Evolutionary conservation across 2,329 filamentous ascomycete species (phyloP).

Genomic region (Neurospora crassa): DNA sequence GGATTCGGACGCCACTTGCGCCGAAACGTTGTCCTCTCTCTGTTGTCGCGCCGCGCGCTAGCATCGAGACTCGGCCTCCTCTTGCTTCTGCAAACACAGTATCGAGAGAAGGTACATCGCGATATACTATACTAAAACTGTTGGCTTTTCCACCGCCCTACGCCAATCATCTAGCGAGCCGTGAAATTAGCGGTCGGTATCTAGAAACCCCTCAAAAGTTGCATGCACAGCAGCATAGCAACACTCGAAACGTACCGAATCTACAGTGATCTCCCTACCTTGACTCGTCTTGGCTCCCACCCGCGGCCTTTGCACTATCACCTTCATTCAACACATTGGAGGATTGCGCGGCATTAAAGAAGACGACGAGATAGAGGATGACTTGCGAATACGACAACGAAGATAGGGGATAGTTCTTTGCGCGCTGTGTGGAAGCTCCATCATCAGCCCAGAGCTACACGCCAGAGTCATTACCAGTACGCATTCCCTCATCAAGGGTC

Average conservation of each 20-base stretch:
- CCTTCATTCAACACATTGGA: not conserved
- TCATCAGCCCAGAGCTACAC: not conserved
- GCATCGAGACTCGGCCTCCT: not conserved
- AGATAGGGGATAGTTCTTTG: not conserved
- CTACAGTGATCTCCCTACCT: not conserved
- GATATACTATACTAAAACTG: not conserved
- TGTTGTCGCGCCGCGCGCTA: slow-evolving; percentile 6
- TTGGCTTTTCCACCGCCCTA: not conserved
- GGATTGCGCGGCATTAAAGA: not conserved
- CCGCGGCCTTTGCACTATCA: not conserved
- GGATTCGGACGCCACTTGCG: slow-evolving; percentile 2
- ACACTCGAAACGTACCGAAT: not conserved
- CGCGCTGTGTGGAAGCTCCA: not conserved
- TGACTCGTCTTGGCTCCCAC: not conserved
- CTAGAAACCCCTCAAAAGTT: not conserved
- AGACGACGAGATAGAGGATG: not conserved
- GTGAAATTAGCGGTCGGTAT: not conserved
- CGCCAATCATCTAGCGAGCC: not conserved
- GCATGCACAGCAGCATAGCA: not conserved
- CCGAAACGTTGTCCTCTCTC: slow-evolving; percentile 2
- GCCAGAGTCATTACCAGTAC: not conserved
- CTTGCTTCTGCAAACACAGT: not conserved
- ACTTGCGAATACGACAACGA: not conserved
- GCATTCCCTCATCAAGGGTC: not conserved
- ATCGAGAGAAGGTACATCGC: not conserved